phyloP scores from a whole-genome alignment of 2,329 filamentous ascomycete genomes.

The Alternaria arbusti region DNA sequence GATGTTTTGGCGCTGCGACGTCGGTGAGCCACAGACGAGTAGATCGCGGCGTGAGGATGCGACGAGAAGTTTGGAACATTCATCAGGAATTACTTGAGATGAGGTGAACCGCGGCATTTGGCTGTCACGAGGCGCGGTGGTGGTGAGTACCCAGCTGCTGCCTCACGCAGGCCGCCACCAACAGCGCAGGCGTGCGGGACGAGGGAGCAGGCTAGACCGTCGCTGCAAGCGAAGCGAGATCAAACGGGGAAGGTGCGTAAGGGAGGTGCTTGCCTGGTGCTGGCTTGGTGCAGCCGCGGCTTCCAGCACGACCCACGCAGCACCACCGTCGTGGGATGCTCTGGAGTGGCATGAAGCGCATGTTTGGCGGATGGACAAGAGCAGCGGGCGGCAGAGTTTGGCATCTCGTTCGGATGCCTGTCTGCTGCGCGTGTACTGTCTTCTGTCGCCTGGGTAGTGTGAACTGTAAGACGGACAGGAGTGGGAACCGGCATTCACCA shows the following conservation, averaged over 20 bases:
- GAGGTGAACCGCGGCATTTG: neutral
- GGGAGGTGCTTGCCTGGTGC: constrained; percentile 9
- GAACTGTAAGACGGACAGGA: neutral
- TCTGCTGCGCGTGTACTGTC: neutral
- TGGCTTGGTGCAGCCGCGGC: constrained; percentile 11
- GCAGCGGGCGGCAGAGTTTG: neutral
- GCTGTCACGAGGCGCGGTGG: constrained; percentile 5
- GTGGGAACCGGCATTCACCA: constrained; percentile 9
- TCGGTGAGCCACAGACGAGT: constrained; percentile 9
- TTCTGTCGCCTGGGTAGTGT: neutral
- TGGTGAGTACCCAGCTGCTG: constrained; percentile 9
- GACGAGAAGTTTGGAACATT: neutral
- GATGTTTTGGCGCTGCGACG: constrained; percentile 36
- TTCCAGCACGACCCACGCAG: constrained; percentile 3
- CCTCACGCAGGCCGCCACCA: constrained; percentile 16
- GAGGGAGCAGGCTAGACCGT: constrained; percentile 17
- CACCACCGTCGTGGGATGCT: neutral
- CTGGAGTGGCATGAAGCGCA: neutral
- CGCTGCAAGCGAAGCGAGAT: constrained; percentile 17
- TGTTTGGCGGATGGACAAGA: neutral
- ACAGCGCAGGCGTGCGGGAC: constrained; percentile 4
- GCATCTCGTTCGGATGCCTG: neutral
- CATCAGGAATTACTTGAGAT: neutral
- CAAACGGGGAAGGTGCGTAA: constrained; percentile 22
- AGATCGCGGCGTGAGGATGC: neutral